Percentiles rank a stretch among this genome's conserved stretches.
Evolutionary conservation across 345 rosid genomes (phyloP).

Genomic region (Aethionema arabicum): DNA sequence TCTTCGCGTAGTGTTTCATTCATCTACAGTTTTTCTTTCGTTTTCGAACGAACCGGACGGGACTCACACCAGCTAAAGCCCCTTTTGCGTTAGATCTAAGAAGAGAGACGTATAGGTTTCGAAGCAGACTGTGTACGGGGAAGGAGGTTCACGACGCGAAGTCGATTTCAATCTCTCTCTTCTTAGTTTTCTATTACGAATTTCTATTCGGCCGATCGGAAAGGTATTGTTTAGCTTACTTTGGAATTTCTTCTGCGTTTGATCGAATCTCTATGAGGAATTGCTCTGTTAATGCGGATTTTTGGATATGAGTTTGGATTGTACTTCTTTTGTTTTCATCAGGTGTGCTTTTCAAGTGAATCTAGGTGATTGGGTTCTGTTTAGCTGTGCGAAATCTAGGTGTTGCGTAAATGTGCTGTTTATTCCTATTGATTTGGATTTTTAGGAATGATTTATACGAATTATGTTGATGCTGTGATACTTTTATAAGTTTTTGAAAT

Average conservation of each 20-base stretch:
- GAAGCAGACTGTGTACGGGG: conserved; percentile 6
- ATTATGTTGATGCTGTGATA: conserved; percentile 32
- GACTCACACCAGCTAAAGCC: conserved; percentile 28
- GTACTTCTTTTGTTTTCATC: not conserved
- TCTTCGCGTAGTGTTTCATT: conserved; percentile 30
- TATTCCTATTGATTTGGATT: conserved; percentile 3
- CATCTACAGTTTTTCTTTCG: conserved; percentile 19
- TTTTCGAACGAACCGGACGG: conserved; percentile 29
- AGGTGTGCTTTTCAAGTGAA: conserved; percentile 12
- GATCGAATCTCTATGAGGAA: not conserved
- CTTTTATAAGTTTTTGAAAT: conserved; percentile 6
- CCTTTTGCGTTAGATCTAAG: conserved; percentile 37
- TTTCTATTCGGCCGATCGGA: conserved; percentile 8
- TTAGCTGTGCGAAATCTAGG: conserved; percentile 20
- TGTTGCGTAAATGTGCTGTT: not conserved
- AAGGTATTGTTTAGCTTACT: conserved; percentile 34
- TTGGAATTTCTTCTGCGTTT: not conserved
- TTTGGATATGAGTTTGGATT: not conserved
- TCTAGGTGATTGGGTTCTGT: conserved; percentile 15
- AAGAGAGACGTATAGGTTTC: conserved; percentile 16
- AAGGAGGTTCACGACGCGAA: conserved; percentile 23
- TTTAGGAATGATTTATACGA: not conserved
- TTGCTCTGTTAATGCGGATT: conserved; percentile 14
- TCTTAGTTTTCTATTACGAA: not conserved
- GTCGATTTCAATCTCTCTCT: conserved; percentile 25